phyloP scores from a whole-genome alignment of 176 grass and related monocot species.

The Triticum timopheevii region DNA sequence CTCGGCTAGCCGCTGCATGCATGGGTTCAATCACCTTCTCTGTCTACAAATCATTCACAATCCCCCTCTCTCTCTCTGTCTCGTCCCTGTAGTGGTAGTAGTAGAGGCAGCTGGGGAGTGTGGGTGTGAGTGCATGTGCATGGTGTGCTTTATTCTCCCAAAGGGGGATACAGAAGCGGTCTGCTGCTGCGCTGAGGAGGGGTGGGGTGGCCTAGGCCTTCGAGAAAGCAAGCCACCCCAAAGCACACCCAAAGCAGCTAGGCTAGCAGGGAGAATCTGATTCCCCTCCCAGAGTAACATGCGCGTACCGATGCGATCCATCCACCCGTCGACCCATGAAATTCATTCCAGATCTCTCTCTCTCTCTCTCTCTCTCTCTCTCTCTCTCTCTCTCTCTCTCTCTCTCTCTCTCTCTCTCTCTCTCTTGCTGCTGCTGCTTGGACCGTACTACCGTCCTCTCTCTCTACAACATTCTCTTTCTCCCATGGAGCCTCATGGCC shows the following conservation, averaged over 20 bases:
- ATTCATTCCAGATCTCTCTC: conserved; percentile 24
- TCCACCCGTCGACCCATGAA: neutral
- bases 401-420: neutral
- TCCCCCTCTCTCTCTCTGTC: neutral
- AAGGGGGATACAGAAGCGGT: conserved; percentile 44
- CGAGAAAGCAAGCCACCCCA: conserved; percentile 48
- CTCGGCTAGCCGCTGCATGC: neutral
- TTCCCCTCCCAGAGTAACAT: conserved; percentile 58
- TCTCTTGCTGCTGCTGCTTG: neutral
- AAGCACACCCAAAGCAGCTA: neutral
- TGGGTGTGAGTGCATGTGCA: conserved; percentile 50
- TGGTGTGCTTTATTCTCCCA: conserved; percentile 60
- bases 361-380: neutral
- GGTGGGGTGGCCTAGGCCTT: conserved; percentile 45
- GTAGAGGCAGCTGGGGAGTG: neutral
- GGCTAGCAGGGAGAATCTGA: conserved; percentile 48
- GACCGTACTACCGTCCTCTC: neutral
- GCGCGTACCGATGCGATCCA: conserved; percentile 15
- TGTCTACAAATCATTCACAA: conserved; percentile 3
- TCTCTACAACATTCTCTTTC: neutral
- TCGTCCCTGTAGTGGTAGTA: neutral
- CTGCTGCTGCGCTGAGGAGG: neutral
- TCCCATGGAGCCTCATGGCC: neutral
- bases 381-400: neutral
- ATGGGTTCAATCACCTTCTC: conserved; percentile 23